Evolutionary conservation across 2,329 filamentous ascomycete species (phyloP).

Genomic region (Colletotrichum karsti): DNA sequence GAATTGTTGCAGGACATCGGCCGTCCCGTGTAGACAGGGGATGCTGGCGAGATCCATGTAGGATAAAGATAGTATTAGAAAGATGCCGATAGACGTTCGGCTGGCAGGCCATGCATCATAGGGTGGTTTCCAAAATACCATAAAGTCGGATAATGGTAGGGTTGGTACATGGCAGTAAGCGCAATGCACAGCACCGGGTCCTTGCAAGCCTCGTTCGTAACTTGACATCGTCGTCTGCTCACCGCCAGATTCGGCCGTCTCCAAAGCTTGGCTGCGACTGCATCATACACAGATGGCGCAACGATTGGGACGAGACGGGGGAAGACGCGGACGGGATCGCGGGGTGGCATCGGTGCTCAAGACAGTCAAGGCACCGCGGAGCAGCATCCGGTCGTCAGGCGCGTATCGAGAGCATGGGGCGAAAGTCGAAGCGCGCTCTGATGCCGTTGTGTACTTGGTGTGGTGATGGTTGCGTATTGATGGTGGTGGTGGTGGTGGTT

Average conservation of each 20-base stretch:
- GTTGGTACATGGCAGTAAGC: background rate
- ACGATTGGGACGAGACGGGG: background rate
- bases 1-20: background rate
- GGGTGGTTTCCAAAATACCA: background rate
- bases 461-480: background rate
- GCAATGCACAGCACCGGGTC: constrained; percentile 10
- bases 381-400: background rate
- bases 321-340: background rate
- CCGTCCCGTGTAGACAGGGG: constrained; percentile 3
- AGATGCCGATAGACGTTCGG: background rate
- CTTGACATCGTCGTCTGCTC: constrained; percentile 9
- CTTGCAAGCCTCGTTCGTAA: constrained; percentile 13
- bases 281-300: constrained; percentile 14
- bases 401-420: background rate
- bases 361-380: background rate
- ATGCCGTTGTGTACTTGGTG: background rate
- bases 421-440: background rate
- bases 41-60: constrained; percentile 3
- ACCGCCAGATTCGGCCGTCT: constrained; percentile 16
- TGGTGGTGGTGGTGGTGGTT: background rate
- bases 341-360: background rate
- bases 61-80: constrained; percentile 3
- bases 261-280: constrained; percentile 23
- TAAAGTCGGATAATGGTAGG: background rate
- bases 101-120: background rate